Percentiles rank a stretch among this genome's conserved stretches.
Evolutionary conservation across 768 basidiomycete genomes (phyloP).

Genomic region (Lentinula lateritia): DNA sequence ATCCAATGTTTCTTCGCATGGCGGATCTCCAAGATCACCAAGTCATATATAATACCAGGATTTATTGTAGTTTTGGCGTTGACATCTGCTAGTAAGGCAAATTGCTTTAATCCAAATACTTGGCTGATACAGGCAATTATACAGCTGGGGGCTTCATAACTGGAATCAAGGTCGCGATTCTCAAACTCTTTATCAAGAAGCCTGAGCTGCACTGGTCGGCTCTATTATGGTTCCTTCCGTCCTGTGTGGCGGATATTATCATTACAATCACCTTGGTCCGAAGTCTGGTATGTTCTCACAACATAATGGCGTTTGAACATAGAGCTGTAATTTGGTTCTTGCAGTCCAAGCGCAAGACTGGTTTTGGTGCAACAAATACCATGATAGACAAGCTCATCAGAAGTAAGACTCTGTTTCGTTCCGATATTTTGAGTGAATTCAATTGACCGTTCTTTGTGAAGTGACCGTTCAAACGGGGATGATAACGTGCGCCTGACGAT

Average conservation of each 20-base stretch:
- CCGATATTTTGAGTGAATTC: not conserved
- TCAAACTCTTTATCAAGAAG: slow-evolving; percentile 7
- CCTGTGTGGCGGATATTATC: slow-evolving; percentile 5
- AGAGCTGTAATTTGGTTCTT: not conserved
- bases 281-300: slow-evolving; percentile 2
- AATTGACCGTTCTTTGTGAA: not conserved
- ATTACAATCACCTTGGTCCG: slow-evolving; percentile 6
- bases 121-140: not conserved
- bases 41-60: slow-evolving; percentile 3
- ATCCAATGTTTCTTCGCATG: slow-evolving; percentile 14
- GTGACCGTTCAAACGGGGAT: slow-evolving; percentile 7
- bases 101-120: not conserved
- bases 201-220: slow-evolving; percentile 7
- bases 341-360: slow-evolving; percentile 5
- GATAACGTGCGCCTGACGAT: slow-evolving; percentile 4
- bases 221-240: slow-evolving; percentile 6
- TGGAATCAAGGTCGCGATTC: not conserved
- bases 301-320: not conserved
- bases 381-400: slow-evolving; percentile 7
- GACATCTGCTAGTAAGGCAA: not conserved
- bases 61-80: slow-evolving; percentile 7
- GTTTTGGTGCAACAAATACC: slow-evolving; percentile 1
- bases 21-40: slow-evolving; percentile 11
- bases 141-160: slow-evolving; percentile 5
- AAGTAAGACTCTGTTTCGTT: not conserved